Base-by-base conservation (phyloP, 176 grass and related monocot species). In the Carex littledalei region DNA sequence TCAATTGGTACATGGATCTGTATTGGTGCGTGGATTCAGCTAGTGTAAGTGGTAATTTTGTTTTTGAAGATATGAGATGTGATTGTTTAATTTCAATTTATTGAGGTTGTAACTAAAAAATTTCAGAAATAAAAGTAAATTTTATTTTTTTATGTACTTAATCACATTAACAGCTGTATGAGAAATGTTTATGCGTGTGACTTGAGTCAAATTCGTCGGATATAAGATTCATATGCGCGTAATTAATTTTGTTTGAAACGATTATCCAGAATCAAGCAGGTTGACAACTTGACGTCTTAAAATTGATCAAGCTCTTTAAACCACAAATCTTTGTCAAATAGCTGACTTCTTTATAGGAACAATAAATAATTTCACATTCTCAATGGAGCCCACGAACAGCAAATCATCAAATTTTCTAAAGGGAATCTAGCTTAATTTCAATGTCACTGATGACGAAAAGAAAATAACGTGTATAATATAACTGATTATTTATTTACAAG, bases 281-380 rank as follows among this genome's bases (percentile, higher is more conserved):
- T 52, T 75, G 57, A 18, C 57, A 59, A 59, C 15, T 59, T 6
- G 12, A 0, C 67, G 21, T n/a, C 17, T 45, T 71, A 10, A 71
- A 18, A 71, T 53, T 24, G 5, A 75, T 75, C 66, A 69, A 18
- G 8, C 45, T 24, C 1, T 35, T 17, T 67, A 17, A 67, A 67
- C 61, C 61, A 63, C 21, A 63, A 63, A 62, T 21, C n/a, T 62
- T 22, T 62, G 7, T 10, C n/a, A 22, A 62, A 62, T 22, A 62
- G 6, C 59, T 8, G 59, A 62, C 20, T 21, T 62, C 18, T 21
- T 62, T 62, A 62, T 21, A 11, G n/a, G n/a, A 0, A 62, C 16
- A 43, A n/a, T 43, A 70, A 71, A 71, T 71, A 71, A 71, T 71
- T 71, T 71, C 67, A 71, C 67, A 45, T 71, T 71, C 6, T 17